Percentiles rank a stretch among this genome's conserved stretches.
Conservation (phyloP, 2,329 filamentous ascomycete species). For the Ilyonectria robusta region DNA sequence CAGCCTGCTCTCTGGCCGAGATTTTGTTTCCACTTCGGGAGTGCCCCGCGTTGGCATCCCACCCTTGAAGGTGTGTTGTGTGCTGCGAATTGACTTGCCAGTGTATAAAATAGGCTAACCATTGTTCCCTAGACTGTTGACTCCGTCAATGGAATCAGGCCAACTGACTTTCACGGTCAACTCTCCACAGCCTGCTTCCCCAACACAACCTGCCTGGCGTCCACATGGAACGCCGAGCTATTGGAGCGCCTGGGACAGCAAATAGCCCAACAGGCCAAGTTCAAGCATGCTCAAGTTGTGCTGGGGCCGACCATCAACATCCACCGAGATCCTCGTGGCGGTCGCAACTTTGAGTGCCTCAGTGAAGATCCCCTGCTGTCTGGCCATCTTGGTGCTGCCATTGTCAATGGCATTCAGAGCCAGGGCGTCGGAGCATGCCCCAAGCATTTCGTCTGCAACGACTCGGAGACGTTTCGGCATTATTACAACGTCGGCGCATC, state of each 20-base stretch:
- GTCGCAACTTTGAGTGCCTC: constrained; percentile 39
- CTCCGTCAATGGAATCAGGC: constrained; percentile 31
- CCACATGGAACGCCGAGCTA: constrained; percentile 29
- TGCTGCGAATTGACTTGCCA: background rate
- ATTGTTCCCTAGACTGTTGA: constrained; percentile 21
- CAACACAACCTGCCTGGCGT: constrained; percentile 27
- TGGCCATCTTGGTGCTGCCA: constrained; percentile 31
- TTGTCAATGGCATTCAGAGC: constrained; percentile 33
- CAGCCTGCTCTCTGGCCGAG: constrained; percentile 13
- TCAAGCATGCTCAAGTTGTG: constrained; percentile 32
- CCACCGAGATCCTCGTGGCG: constrained; percentile 30
- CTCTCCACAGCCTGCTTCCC: constrained; percentile 29
- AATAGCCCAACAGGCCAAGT: constrained; percentile 20
- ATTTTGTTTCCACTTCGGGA: constrained; percentile 13
- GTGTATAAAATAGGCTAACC: background rate
- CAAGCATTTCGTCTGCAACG: constrained; percentile 39
- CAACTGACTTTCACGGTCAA: constrained; percentile 26
- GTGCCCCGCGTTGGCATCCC: constrained; percentile 8
- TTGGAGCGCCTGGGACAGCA: constrained; percentile 17
- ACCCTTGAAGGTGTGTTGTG: background rate
- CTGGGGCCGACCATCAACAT: constrained; percentile 37
- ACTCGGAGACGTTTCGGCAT: constrained; percentile 32
- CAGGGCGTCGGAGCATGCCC: constrained; percentile 26
- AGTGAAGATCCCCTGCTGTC: constrained; percentile 38
- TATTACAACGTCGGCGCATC: constrained; percentile 35